Evolutionary conservation across 768 basidiomycete genomes (phyloP), one percentile per base, ranked within the genome.

Genomic region (Porphyrellus cyaneotinctus): DNA sequence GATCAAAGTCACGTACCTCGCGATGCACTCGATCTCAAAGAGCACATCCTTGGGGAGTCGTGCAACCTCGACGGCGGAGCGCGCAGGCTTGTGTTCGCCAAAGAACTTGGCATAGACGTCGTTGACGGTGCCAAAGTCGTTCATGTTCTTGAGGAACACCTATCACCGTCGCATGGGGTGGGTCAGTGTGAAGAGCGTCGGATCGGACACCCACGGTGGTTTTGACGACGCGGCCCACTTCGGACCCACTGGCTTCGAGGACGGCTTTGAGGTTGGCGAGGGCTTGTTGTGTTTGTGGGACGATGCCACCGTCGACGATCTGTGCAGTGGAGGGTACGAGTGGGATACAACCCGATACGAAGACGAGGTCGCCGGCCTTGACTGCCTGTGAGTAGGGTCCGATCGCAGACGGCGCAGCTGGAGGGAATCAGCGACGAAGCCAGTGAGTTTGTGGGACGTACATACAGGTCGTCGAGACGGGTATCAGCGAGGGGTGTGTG

Each of bases 61-160:
- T 31, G 87, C 76, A 30, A 93, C 91, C 74, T 97, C 92, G 47
- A 99, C 91, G 30, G 88, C 84, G 28, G 93, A 93, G 56, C 97
- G 78, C 4, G 97, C 94, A 43, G 97, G 95, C 70, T 90, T 94
- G 74, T 95, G 90, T 30, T 82, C 78, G 11, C 90, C 93, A 66
- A 98, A 97, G 72, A 90, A 87, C 49, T 81, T 75, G 32, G 81
- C 80, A 68, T 97, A 98, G 56, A 93, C 76, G 15, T 71, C 80
- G 69, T 97, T 97, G 62, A 97, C 83, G 36, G 78, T 73, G 4
- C 65, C 83, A 65, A 98, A 98, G 70, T 99, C 90, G 59, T 90
- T 76, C 91, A 98, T 95, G 56, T 81, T 75, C 70, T 95, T 92
- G 67, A 98, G 71, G 75, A 97, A 98, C 23, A 95, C 87, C 92